Evolutionary conservation across 1,139 yeast genomes (phyloP).

Genomic region (Taiozyma onychis): DNA sequence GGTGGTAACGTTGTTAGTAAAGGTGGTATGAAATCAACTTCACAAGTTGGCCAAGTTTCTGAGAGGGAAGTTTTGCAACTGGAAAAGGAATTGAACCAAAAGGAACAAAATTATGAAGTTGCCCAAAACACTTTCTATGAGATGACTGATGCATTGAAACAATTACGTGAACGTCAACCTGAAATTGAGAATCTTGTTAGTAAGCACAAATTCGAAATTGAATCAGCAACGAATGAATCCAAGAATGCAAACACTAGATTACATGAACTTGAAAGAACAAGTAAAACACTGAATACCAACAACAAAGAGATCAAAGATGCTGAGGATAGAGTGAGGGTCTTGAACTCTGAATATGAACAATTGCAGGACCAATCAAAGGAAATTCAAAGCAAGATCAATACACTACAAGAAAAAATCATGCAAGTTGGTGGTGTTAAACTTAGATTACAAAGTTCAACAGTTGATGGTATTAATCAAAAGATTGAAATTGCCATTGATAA

Average conservation of each 20-base stretch:
- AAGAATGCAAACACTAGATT: conserved; percentile 24
- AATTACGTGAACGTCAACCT: conserved; percentile 61
- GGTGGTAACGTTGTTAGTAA: conserved; percentile 70
- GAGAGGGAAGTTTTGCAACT: conserved; percentile 55
- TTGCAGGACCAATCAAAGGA: conserved; percentile 52
- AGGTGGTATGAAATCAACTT: conserved; percentile 33
- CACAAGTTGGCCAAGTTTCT: conserved; percentile 29
- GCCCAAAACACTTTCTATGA: conserved; percentile 50
- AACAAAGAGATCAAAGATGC: conserved; percentile 37
- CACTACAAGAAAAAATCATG: conserved; percentile 72
- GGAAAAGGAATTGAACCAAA: conserved; percentile 45
- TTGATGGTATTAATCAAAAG: conserved; percentile 67
- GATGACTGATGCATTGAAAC: conserved; percentile 55
- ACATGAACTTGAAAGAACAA: conserved; percentile 24
- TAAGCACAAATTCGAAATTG: conserved; percentile 59
- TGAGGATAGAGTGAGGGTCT: conserved; percentile 30
- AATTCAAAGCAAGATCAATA: conserved; percentile 52
- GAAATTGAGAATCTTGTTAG: conserved; percentile 61
- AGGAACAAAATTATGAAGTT: conserved; percentile 50
- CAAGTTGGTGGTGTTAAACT: conserved; percentile 88
- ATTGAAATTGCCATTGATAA: conserved; percentile 58
- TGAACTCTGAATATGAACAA: conserved; percentile 35
- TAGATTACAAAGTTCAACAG: conserved; percentile 75
- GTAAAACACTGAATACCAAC: conserved; percentile 17
- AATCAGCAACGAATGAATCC: conserved; percentile 40